A percentile compares a stretch with the other conserved stretches of the same genome.
Conservation (phyloP, 768 basidiomycete genomes). For the Ramaria sp. region DNA sequence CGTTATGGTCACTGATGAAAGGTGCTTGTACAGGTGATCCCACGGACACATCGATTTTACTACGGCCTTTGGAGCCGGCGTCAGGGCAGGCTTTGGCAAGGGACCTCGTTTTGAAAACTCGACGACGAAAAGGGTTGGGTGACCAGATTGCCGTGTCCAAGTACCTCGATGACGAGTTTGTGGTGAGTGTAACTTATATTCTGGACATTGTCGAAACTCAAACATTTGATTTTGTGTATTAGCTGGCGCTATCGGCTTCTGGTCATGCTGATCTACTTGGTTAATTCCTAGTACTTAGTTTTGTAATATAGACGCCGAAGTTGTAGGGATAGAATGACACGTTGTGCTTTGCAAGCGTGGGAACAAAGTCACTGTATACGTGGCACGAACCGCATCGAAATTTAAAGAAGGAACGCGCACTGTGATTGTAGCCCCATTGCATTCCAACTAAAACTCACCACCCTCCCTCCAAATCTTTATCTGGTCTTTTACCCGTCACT, state of each 20-base stretch:
- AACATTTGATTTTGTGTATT: slow-evolving; percentile 10
- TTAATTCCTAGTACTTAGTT: slow-evolving; percentile 16
- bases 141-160: slow-evolving; percentile 97
- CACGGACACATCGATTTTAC: slow-evolving; percentile 92
- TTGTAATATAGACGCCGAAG: background rate
- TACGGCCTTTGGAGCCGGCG: slow-evolving; percentile 92
- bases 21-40: slow-evolving; percentile 63
- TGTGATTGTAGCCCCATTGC: slow-evolving; percentile 17
- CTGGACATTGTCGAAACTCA: background rate
- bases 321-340: background rate
- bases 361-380: slow-evolving; percentile 31
- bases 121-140: slow-evolving; percentile 90
- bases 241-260: slow-evolving; percentile 90
- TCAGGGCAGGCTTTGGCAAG: slow-evolving; percentile 91
- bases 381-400: slow-evolving; percentile 20
- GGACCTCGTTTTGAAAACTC: slow-evolving; percentile 92
- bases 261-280: slow-evolving; percentile 92
- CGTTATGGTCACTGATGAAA: background rate
- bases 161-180: slow-evolving; percentile 95
- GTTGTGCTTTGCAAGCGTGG: slow-evolving; percentile 20
- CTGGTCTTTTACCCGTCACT: slow-evolving; percentile 28
- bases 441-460: slow-evolving; percentile 28
- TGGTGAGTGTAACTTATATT: slow-evolving; percentile 39
- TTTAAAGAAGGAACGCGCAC: slow-evolving; percentile 1
- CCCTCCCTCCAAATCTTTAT: slow-evolving; percentile 16